Conservation (phyloP, 768 basidiomycete genomes). For the Rossbeevera mucosa region DNA sequence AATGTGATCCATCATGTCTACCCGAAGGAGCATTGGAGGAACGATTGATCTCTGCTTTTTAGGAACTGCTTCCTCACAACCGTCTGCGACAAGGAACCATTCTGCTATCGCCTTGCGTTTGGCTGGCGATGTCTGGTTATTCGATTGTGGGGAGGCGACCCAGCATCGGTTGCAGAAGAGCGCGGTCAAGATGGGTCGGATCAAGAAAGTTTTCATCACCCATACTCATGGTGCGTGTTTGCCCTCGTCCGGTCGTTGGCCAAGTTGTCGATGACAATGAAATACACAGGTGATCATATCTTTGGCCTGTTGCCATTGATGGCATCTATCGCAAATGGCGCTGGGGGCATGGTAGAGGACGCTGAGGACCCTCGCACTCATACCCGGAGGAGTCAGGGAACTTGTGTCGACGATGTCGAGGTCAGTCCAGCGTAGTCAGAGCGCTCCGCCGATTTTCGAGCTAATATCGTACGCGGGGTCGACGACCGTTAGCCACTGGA, state of each 20-base stretch:
- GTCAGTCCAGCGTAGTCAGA: slow-evolving; percentile 11
- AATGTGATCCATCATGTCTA: slow-evolving; percentile 10
- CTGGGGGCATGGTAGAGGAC: slow-evolving; percentile 59
- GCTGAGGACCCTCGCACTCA: slow-evolving; percentile 54
- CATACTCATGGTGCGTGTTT: slow-evolving; percentile 70
- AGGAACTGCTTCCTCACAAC: slow-evolving; percentile 78
- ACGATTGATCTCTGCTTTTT: slow-evolving; percentile 65
- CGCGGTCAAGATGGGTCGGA: slow-evolving; percentile 68
- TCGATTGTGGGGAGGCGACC: slow-evolving; percentile 83
- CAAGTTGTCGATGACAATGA: not conserved
- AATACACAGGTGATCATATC: slow-evolving; percentile 69
- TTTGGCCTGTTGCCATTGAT: slow-evolving; percentile 70
- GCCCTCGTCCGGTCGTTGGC: not conserved
- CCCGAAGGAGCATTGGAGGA: slow-evolving; percentile 23
- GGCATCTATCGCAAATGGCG: slow-evolving; percentile 66
- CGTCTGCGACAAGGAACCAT: slow-evolving; percentile 74
- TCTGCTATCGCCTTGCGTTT: slow-evolving; percentile 67
- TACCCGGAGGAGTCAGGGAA: slow-evolving; percentile 12
- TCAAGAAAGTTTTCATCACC: slow-evolving; percentile 82
- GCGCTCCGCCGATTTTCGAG: not conserved
- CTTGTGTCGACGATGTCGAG: slow-evolving; percentile 3
- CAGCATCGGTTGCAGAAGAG: slow-evolving; percentile 75
- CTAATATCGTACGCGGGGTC: slow-evolving; percentile 4
- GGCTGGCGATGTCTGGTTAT: slow-evolving; percentile 71
- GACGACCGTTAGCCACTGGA: slow-evolving; percentile 52